Base-by-base conservation (phyloP, 106 monocot genomes). In the Dendrobium huoshanense region DNA sequence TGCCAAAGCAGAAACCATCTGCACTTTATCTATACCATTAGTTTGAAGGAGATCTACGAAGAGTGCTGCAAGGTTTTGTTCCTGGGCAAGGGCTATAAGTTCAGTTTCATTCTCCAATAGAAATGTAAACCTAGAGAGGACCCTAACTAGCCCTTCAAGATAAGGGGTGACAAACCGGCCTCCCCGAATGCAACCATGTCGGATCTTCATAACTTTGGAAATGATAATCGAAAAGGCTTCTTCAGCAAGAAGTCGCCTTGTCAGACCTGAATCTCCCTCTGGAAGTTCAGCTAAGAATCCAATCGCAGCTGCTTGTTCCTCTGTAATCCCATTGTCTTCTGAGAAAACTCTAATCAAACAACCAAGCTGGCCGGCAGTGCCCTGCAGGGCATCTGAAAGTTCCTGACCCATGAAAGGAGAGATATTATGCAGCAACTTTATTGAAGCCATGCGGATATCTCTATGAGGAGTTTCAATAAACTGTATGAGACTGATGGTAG, bases 251-350 rank as follows among this genome's bases (percentile, higher is more conserved):
- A 98, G 92, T 9, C 83, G 82, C 59, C 76, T 78, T 15, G 94
- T 94, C 55, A 98, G 89, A 29, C 77, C 91, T 0, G 83, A 83
- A 58, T 94, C 92, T 45, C 77, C 85, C 84, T 91, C 89, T 41
- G 97, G 89, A 80, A 98, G 92, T 42, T 88, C 88, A 24, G 94
- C 92, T 45, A 98, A 61, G n/a, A 98, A 85, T 4, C 91, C 91
- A 44, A 86, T 83, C 31, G 94, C 94, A 24, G 90, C 94, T 59
- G 92, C 94, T 81, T 98, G 94, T 58, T 98, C 97, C 83, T 98
- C 97, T 42, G 91, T 86, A 65, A 89, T 80, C 2, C 92, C 90
- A 79, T 83, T 83, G 73, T 88, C 75, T 41, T 97, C 96, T 43
- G 83, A 85, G 33, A 94, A 84, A 58, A 92, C 89, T 33, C 73